Base-by-base conservation (phyloP, 1,284 basidiomycete genomes). In the Porodaedalea pini region DNA sequence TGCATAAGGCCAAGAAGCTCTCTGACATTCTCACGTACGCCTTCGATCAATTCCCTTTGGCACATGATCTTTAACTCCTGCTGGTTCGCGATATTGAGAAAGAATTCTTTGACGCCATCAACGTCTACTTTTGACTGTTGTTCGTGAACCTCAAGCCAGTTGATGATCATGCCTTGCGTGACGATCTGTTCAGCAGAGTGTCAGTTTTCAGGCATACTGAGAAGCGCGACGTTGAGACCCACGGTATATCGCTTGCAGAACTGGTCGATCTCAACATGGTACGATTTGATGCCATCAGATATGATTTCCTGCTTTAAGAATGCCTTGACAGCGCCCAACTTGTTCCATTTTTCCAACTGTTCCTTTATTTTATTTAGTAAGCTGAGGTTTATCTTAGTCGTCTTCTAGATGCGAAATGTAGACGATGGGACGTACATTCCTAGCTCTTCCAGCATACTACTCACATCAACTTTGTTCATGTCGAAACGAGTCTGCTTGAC, bases 271-370 rank as follows among this genome's bases (percentile, higher is more conserved):
- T 69, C 65, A 54, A 61, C 48, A 56, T 80, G 75, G 60, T 73
- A 78, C 11, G 63, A 61, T 59, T 70, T 65, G 27, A 81, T 80
- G 39, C 73, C 74, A 29, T 64, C 62, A n/a, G 70, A 65, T 27
- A 81, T 73, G 19, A 77, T 71, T 23, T 62, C 63, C 60, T 81
- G 79, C 56, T 68, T 70, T 23, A 77, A 57, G 59, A 82, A 77
- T 2, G 73, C 70, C 53, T 76, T 67, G 43, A 77, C 41, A 19
- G 66, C 67, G 15, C 62, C 62, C 51, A 74, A 67, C 34, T 67
- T 67, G 13, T 70, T 67, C 79, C 79, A 82, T 13, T 61, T 67
- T 19, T 69, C 63, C 71, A 79, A 72, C 61, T 64, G 69, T 5
- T 58, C 61, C 50, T 73, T 63, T 23, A 81, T 72, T 43, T 66